Base-by-base conservation (phyloP, 2,329 filamentous ascomycete genomes). In the Fusarium ambrosium region DNA sequence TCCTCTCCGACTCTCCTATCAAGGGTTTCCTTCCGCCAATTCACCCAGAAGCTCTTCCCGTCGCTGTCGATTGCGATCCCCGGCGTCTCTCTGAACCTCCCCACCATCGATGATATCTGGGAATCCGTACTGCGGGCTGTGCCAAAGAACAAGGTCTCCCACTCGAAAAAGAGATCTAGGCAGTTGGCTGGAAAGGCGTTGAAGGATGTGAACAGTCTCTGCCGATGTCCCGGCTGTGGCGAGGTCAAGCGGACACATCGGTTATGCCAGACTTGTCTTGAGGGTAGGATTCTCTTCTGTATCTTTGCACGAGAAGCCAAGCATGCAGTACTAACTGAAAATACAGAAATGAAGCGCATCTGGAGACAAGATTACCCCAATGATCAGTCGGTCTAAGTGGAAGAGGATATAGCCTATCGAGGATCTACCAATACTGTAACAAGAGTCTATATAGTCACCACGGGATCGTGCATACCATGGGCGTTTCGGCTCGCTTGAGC, bases 101-200 rank as follows among this genome's bases (percentile, higher is more conserved):
- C 87, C 10, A 90, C 86, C 60, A 81, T 98, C 24, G 92, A 90
- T 66, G 94, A 93, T 73, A 92, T 99, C 79, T 98, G 96, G 96
- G 96, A 98, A 77, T 95, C 94, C 7, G 90, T 99, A 55, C 88
- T 99, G 77, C 92, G 92, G 76, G 97, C 97, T 1, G 97, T 98
- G 18, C 97, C 97, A 6, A 99, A 99, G 89, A 98, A 98, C 87
- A 99, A 98, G 90, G 97, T 95, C 37, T 98, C 96, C 48, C 95
- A 99, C 84, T 94, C 94, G 87, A 98, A 97, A 87, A 98, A 95
- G 89, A 90, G 97, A 78, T 92, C 95, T 81, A 91, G 97, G 79
- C 95, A 97, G 81, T 93, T 98, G 92, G 96, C 95, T 27, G 97
- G 97, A 80, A 99, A 99, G 86, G 96, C 92, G 53, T 85, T 99